Percentiles rank a stretch among this genome's conserved stretches.
Conservation (phyloP, 768 basidiomycete species). For the Clavulina sp. region DNA sequence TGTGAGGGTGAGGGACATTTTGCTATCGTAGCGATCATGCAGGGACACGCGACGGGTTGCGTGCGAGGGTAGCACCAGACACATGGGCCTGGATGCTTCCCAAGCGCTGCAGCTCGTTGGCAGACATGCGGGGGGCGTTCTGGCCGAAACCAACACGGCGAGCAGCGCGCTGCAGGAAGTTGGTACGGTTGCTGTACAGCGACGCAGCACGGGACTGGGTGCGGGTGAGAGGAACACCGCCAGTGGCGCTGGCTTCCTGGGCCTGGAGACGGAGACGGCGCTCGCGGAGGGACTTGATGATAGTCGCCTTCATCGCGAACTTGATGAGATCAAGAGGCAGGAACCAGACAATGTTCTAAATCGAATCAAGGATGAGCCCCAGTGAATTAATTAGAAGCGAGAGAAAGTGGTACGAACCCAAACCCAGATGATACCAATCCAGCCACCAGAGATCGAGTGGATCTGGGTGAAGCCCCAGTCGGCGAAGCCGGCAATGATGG, state of each 20-base stretch:
- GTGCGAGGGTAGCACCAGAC: constrained; percentile 29
- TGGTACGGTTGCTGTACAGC: constrained; percentile 87
- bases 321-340: constrained; percentile 89
- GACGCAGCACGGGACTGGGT: constrained; percentile 81
- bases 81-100: constrained; percentile 69
- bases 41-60: constrained; percentile 6
- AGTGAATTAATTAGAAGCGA: neutral
- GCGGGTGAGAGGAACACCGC: constrained; percentile 59
- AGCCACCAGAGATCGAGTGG: constrained; percentile 62
- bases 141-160: constrained; percentile 73
- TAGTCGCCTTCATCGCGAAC: constrained; percentile 87
- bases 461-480: constrained; percentile 92
- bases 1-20: no score
- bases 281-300: constrained; percentile 69
- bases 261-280: constrained; percentile 31
- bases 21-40: no score
- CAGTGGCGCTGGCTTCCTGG: constrained; percentile 24
- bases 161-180: constrained; percentile 77
- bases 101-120: constrained; percentile 66
- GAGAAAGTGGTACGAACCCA: constrained; percentile 42
- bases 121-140: constrained; percentile 39
- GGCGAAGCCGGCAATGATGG: constrained; percentile 87
- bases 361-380: neutral
- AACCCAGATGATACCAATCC: constrained; percentile 96
- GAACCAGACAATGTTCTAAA: constrained; percentile 89